Conservation (phyloP, 805 yeast species). For the Kodamaea leandrae region DNA sequence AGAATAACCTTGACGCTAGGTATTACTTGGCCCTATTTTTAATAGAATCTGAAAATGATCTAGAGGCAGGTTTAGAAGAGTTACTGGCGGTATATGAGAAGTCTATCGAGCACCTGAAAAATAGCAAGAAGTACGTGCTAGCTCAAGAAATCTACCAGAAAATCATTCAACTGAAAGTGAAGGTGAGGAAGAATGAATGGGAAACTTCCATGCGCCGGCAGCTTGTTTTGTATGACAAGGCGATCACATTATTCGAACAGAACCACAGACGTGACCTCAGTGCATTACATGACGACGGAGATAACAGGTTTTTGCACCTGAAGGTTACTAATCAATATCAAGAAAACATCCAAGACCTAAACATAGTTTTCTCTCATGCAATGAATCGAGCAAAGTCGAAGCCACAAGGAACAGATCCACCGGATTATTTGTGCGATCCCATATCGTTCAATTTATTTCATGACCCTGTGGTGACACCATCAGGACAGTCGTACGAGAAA, state of each 20-base stretch:
- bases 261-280: constrained; percentile 14
- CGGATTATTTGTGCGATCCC: constrained; percentile 39
- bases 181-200: constrained; percentile 5
- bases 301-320: not conserved
- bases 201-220: constrained; percentile 5
- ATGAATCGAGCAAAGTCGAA: constrained; percentile 3
- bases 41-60: constrained; percentile 9
- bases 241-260: constrained; percentile 10
- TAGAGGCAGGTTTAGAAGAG: constrained; percentile 12
- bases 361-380: constrained; percentile 9
- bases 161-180: constrained; percentile 11
- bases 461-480: constrained; percentile 46
- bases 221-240: constrained; percentile 11
- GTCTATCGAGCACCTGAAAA: constrained; percentile 13
- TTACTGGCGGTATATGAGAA: constrained; percentile 15
- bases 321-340: constrained; percentile 11
- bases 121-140: constrained; percentile 11
- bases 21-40: constrained; percentile 13
- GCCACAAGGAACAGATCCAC: constrained; percentile 15
- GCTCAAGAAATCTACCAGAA: constrained; percentile 17
- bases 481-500: constrained; percentile 43
- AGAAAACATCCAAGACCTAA: constrained; percentile 10
- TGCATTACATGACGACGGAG: not conserved
- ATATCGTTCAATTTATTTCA: constrained; percentile 38
- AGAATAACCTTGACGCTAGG: constrained; percentile 16